phyloP scores from a whole-genome alignment of 768 basidiomycete genomes.

The Gelatoporia subvermispora region DNA sequence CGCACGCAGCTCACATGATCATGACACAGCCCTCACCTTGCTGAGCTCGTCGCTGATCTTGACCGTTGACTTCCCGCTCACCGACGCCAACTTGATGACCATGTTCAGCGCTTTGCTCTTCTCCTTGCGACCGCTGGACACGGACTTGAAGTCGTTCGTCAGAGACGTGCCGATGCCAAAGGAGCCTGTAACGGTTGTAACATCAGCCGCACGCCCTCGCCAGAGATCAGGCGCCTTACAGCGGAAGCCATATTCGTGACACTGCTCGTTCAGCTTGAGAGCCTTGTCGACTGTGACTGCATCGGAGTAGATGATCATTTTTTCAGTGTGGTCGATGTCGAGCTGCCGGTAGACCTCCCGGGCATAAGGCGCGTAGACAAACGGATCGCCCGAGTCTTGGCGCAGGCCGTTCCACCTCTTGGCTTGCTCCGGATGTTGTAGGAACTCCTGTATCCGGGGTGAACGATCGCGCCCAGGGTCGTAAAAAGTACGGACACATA shows the following conservation, averaged over 20 bases:
- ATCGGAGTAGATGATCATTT: conserved; percentile 83
- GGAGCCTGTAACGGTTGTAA: conserved; percentile 46
- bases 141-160: conserved; percentile 77
- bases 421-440: conserved; percentile 51
- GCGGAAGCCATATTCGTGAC: conserved; percentile 66
- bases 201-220: conserved; percentile 3
- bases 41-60: conserved; percentile 91
- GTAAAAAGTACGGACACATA: conserved; percentile 14
- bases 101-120: conserved; percentile 87
- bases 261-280: conserved; percentile 63
- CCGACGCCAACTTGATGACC: conserved; percentile 84
- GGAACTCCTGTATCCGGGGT: conserved; percentile 48
- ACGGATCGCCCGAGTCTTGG: conserved; percentile 93
- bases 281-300: conserved; percentile 67
- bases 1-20: background rate
- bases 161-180: conserved; percentile 94
- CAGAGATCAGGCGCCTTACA: conserved; percentile 32
- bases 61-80: conserved; percentile 72
- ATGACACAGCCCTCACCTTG: conserved; percentile 47
- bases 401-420: conserved; percentile 76
- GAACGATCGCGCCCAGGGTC: background rate
- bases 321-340: conserved; percentile 60
- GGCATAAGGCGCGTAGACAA: conserved; percentile 70
- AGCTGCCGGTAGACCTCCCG: conserved; percentile 67
- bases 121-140: conserved; percentile 40